A percentile compares a stretch with the other conserved stretches of the same genome.
phyloP scores from a whole-genome alignment of 2,329 filamentous ascomycete genomes.

The Chaetothyriales sp. region DNA sequence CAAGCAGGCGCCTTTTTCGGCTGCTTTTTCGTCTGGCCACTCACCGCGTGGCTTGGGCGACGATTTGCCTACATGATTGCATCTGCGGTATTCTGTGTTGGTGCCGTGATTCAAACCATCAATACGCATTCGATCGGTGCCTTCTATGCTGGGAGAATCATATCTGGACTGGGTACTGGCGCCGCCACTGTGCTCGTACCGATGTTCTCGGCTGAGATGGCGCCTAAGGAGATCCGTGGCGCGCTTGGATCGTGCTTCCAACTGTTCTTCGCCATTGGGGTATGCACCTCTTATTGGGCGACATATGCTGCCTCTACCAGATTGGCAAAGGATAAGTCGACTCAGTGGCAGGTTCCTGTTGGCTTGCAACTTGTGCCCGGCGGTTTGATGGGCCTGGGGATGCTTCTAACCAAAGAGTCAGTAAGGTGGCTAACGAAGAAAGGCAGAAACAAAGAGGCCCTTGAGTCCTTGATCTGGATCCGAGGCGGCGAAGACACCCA shows the following conservation, averaged over 20 bases:
- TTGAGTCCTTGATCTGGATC: constrained; percentile 38
- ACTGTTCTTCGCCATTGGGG: constrained; percentile 38
- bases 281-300: constrained; percentile 41
- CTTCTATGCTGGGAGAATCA: constrained; percentile 36
- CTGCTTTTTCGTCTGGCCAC: constrained; percentile 36
- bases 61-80: constrained; percentile 33
- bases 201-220: constrained; percentile 34
- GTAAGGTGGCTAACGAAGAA: constrained; percentile 35
- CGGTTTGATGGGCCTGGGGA: constrained; percentile 34
- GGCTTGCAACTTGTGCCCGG: constrained; percentile 39
- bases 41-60: constrained; percentile 35
- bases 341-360: constrained; percentile 45
- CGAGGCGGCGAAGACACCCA: constrained; percentile 33
- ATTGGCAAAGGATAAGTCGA: constrained; percentile 21
- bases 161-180: constrained; percentile 37
- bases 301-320: constrained; percentile 34
- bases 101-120: constrained; percentile 32
- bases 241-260: constrained; percentile 40
- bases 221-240: constrained; percentile 30
- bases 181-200: constrained; percentile 33
- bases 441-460: constrained; percentile 33
- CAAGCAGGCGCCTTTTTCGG: constrained; percentile 41
- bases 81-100: constrained; percentile 28
- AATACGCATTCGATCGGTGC: constrained; percentile 31
- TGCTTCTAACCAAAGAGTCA: constrained; percentile 38